Evolutionary conservation across 129 eudicot species (phyloP).

Genomic region (Logfia minima): DNA sequence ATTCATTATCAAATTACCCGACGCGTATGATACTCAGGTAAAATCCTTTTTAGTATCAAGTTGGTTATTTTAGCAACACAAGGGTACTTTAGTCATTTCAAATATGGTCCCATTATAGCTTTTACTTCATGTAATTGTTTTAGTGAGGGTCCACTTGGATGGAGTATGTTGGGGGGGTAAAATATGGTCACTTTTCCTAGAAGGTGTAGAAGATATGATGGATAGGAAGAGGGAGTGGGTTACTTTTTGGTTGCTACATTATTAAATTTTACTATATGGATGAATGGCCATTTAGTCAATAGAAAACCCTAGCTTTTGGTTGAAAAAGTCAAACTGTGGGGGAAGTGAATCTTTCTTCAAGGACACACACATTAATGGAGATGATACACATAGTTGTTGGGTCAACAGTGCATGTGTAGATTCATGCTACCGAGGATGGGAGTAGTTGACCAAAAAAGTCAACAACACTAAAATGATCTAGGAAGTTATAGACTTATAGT

Average conservation of each 20-base stretch:
- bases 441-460: conserved; percentile 24
- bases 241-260: conserved; percentile 38
- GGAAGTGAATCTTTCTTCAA: conserved; percentile 44
- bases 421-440: conserved; percentile 32
- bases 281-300: conserved; percentile 60
- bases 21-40: conserved; percentile 94
- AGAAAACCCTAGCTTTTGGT: conserved; percentile 42
- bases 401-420: conserved; percentile 83
- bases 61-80: neutral
- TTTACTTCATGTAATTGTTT: conserved; percentile 19
- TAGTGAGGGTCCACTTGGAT: conserved; percentile 26
- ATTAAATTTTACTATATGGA: conserved; percentile 27
- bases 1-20: conserved; percentile 75
- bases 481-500: neutral
- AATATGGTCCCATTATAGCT: conserved; percentile 5
- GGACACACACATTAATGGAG: conserved; percentile 46
- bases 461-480: conserved; percentile 26
- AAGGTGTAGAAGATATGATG: conserved; percentile 41
- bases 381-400: conserved; percentile 55
- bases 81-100: conserved; percentile 20
- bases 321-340: conserved; percentile 54
- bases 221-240: conserved; percentile 26
- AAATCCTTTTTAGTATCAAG: neutral
- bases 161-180: conserved; percentile 43
- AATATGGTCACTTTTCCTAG: conserved; percentile 24